Conservation (phyloP, 225 moss, liverwort and hornwort genomes). For the Pleurozium schreberi region DNA sequence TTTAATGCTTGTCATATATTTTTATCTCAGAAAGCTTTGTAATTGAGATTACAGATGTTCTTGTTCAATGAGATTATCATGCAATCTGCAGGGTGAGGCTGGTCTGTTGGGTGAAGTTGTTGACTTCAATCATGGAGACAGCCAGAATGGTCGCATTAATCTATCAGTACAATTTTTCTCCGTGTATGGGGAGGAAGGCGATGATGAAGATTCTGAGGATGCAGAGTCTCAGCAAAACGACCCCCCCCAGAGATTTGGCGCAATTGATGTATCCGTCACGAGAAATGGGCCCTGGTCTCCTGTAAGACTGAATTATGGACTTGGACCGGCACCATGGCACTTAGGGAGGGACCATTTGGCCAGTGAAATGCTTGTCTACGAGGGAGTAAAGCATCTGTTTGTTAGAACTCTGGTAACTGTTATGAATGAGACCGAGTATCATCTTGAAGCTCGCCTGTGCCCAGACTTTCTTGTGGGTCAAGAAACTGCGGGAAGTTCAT, state of each 20-base stretch:
- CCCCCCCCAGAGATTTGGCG: conserved; percentile 22
- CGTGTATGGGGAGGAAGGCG: conserved; percentile 5
- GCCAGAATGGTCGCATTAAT: conserved; percentile 32
- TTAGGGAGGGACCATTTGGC: conserved; percentile 61
- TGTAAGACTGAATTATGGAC: conserved; percentile 66
- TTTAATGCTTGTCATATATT: not conserved
- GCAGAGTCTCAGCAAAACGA: conserved; percentile 20
- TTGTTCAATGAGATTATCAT: not conserved
- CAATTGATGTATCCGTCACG: conserved; percentile 57
- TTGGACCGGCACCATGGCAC: conserved; percentile 76
- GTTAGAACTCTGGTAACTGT: conserved; percentile 62
- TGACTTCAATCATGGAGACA: not conserved
- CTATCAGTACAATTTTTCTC: conserved; percentile 49
- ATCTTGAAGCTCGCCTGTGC: conserved; percentile 64
- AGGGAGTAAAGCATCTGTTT: conserved; percentile 65
- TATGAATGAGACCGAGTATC: conserved; percentile 55
- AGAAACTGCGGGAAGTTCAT: not conserved
- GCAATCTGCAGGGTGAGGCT: too few relatives aligned
- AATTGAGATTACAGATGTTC: not conserved
- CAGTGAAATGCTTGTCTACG: conserved; percentile 65
- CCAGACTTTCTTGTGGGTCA: conserved; percentile 36
- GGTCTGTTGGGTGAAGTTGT: too few relatives aligned
- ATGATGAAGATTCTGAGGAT: conserved; percentile 19
- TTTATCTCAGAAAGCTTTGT: not conserved
- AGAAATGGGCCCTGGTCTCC: conserved; percentile 72